Evolutionary conservation across 1,139 yeast genomes (phyloP).

Genomic region (Eremothecium cymbalariae): DNA sequence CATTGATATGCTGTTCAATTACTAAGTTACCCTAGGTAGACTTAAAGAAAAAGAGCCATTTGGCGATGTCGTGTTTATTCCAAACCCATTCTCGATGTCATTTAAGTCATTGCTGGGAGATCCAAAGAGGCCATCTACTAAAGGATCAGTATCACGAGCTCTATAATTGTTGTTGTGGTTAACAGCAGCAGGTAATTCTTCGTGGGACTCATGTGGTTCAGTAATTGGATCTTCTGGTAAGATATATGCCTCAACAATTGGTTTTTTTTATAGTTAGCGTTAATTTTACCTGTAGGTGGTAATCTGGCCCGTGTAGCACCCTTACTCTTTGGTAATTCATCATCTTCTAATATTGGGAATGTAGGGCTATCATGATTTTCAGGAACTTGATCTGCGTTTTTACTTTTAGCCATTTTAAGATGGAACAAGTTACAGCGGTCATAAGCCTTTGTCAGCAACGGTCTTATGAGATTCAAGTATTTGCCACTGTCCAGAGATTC

Average conservation of each 20-base stretch:
- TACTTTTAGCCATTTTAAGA: slow-evolving; percentile 46
- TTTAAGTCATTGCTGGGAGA: slow-evolving; percentile 6
- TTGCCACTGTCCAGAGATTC: slow-evolving; percentile 50
- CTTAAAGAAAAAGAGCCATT: slow-evolving; percentile 12
- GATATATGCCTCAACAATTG: slow-evolving; percentile 46
- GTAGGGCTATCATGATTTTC: slow-evolving; percentile 39
- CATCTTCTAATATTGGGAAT: slow-evolving; percentile 54
- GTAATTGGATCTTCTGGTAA: slow-evolving; percentile 31
- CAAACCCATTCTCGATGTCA: slow-evolving; percentile 7
- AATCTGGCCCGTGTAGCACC: slow-evolving; percentile 73
- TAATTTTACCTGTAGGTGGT: slow-evolving; percentile 89
- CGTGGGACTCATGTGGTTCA: slow-evolving; percentile 1
- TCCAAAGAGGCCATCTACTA: slow-evolving; percentile 8
- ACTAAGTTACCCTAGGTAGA: slow-evolving; percentile 10
- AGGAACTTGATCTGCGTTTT: slow-evolving; percentile 38
- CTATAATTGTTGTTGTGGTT: slow-evolving; percentile 6
- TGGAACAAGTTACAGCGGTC: slow-evolving; percentile 43
- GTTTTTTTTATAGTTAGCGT: slow-evolving; percentile 55
- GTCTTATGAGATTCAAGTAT: slow-evolving; percentile 38
- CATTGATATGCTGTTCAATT: no score
- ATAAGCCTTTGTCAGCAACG: slow-evolving; percentile 46
- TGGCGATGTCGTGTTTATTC: slow-evolving; percentile 7
- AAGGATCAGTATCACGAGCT: slow-evolving; percentile 3
- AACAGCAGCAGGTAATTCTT: slow-evolving; percentile 1
- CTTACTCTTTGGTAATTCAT: slow-evolving; percentile 64